Base-by-base conservation (phyloP, 768 basidiomycete species). In the Termitomyces titanicus region DNA sequence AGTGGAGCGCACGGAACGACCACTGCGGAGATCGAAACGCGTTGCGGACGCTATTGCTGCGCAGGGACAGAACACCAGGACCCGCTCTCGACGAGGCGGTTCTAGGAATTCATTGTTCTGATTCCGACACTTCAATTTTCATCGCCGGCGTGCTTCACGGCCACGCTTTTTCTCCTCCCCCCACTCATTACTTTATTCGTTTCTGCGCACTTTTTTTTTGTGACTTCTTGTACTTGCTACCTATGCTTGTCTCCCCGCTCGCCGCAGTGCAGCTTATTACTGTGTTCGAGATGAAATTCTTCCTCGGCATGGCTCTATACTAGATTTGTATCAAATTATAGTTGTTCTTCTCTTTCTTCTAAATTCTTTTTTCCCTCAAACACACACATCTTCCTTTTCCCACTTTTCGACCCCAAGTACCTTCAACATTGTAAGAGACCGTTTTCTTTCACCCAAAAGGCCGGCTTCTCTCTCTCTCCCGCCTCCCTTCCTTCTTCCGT, bases 11-110 rank as follows among this genome's bases (percentile, higher is more conserved):
- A 17, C 52, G 37, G 74, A 72, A 38, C 72, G 71, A 42, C 77
- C 79, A 0, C 63, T 85, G 51, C 73, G 84, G 27, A 76, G 86
- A 56, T 90, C 88, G 57, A 86, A 83, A 71, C 75, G 88, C 44
- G 86, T 88, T 20, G 85, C 86, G 29, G 76, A 81, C 55, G 80
- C 82, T 17, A 71, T 75, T 42, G 79, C 79, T 45, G 78, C 79
- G 8, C 76, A 80, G 40, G 70, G 78, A 31, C 77, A 77, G 37
- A 72, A 74, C 42, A 75, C 53, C 34, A 47, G 46, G 47, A 50
- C 74, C 49, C 73, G 75, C 38, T 72, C 72, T 37, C 70, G 72
- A 55, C 69, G 75, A 58, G 75, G 77, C 44, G 67, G 71, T 7
- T 69, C 74, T 10, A 66, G 74, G 50, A 76, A 74, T 55, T 75